phyloP scores from a whole-genome alignment of 306 rosid genomes.

The Phaseolus lunatus region DNA sequence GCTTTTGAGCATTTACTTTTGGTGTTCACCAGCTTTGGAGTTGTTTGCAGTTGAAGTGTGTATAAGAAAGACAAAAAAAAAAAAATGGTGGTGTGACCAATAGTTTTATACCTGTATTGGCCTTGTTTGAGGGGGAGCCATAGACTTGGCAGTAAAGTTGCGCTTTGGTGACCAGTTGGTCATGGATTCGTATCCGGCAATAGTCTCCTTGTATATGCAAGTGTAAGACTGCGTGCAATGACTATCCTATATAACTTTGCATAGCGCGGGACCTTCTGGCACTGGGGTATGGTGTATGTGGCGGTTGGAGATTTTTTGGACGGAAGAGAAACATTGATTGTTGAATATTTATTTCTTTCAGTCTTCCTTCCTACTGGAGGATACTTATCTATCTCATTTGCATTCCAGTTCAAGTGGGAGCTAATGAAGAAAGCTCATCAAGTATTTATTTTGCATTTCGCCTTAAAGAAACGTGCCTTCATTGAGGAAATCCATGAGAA shows the following conservation, averaged over 20 bases:
- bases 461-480: constrained; percentile 86
- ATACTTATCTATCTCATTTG: constrained; percentile 46
- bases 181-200: too few species aligned
- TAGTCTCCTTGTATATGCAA: too few species aligned
- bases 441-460: constrained; percentile 88
- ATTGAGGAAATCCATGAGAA: constrained; percentile 95
- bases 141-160: background rate
- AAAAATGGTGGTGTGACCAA: background rate
- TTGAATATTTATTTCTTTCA: constrained; percentile 27
- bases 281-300: background rate
- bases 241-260: too few species aligned
- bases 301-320: background rate
- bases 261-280: too few species aligned
- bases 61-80: background rate
- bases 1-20: constrained; percentile 24
- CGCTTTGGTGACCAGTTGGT: background rate
- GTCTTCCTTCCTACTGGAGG: constrained; percentile 42
- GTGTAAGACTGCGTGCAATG: too few species aligned
- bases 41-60: constrained; percentile 31
- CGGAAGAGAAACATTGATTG: constrained; percentile 12
- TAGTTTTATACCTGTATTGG: constrained; percentile 12
- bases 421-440: constrained; percentile 94
- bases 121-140: background rate
- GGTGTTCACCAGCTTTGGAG: constrained; percentile 13
- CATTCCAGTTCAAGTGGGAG: constrained; percentile 94